Evolutionary conservation across 1,284 basidiomycete genomes (phyloP).

Genomic region (Inonotus obliquus): DNA sequence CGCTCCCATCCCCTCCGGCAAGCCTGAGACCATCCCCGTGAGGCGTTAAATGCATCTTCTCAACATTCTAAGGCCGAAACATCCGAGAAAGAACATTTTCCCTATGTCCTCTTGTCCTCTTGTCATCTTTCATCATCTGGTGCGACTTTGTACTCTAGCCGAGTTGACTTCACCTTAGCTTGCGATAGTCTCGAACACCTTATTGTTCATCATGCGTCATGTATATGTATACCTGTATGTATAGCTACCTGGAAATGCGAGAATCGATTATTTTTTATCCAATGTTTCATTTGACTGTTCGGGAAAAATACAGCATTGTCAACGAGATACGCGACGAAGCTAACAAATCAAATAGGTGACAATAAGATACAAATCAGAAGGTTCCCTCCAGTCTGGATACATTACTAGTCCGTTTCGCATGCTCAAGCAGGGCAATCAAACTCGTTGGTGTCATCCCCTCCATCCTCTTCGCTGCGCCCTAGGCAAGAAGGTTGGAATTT

Average conservation of each 20-base stretch:
- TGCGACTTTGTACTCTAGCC: background rate
- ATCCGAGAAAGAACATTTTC: background rate
- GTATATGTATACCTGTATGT: background rate
- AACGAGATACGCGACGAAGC: no score
- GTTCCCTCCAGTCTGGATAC: background rate
- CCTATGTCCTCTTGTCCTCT: background rate
- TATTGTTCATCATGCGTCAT: background rate
- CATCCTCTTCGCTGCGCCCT: constrained; percentile 84
- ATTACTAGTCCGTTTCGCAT: constrained; percentile 44
- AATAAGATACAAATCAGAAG: background rate
- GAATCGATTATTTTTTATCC: background rate
- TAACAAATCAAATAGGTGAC: no score
- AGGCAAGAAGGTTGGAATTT: background rate
- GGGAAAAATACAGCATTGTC: no score
- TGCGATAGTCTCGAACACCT: background rate
- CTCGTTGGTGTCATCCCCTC: constrained; percentile 82
- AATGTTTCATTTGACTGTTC: no score
- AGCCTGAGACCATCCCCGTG: constrained; percentile 40
- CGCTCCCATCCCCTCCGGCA: constrained; percentile 54
- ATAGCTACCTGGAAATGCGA: background rate
- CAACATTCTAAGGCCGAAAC: background rate
- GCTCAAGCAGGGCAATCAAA: constrained; percentile 57
- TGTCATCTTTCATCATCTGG: background rate
- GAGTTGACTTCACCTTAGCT: background rate
- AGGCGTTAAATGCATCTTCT: background rate